Evolutionary conservation across 495 filamentous ascomycete species (phyloP).

Genomic region (Daldinia childiae): DNA sequence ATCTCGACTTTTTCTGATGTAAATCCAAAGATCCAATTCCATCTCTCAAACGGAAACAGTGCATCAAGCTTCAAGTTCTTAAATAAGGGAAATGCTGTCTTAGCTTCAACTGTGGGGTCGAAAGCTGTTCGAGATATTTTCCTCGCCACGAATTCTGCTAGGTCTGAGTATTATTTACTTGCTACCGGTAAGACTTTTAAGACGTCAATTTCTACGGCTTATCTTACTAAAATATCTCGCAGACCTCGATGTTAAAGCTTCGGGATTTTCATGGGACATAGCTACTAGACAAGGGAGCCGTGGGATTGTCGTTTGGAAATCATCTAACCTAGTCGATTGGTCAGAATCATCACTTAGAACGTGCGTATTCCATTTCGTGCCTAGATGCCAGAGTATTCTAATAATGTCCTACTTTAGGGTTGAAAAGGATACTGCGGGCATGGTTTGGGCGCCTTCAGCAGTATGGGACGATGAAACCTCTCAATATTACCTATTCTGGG

Average conservation of each 20-base stretch:
- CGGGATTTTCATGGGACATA: conserved; percentile 49
- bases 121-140: conserved; percentile 49
- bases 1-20: conserved; percentile 51
- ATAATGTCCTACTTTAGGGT: conserved; percentile 31
- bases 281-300: conserved; percentile 48
- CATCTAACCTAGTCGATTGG: conserved; percentile 49
- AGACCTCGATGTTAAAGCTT: conserved; percentile 34
- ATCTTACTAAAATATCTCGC: background rate
- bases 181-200: conserved; percentile 25
- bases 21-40: conserved; percentile 50
- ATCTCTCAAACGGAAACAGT: conserved; percentile 49
- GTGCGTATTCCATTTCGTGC: background rate
- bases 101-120: conserved; percentile 49
- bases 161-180: conserved; percentile 39
- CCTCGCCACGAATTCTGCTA: conserved; percentile 44
- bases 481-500: conserved; percentile 52
- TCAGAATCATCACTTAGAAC: conserved; percentile 21
- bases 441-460: conserved; percentile 54
- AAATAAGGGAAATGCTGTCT: conserved; percentile 48
- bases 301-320: conserved; percentile 52
- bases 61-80: conserved; percentile 46
- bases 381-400: background rate
- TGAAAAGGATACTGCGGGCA: conserved; percentile 50
- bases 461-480: conserved; percentile 49
- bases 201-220: background rate